Conservation (phyloP, 768 basidiomycete species). For the Pisolithus marmoratus region DNA sequence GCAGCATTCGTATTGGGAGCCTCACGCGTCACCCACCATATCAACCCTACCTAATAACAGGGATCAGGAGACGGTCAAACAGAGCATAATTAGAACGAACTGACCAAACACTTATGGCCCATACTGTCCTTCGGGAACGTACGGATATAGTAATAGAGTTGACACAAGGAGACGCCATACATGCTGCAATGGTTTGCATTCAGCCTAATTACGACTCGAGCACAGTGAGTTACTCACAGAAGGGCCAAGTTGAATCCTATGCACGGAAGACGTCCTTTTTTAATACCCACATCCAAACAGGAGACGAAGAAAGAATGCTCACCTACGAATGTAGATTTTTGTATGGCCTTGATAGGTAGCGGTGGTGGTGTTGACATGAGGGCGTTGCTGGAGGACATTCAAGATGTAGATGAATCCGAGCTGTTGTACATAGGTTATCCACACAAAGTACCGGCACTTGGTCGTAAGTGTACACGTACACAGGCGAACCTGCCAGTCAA, state of each 20-base stretch:
- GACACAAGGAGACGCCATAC: constrained; percentile 1
- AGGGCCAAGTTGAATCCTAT: not conserved
- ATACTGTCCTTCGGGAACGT: not conserved
- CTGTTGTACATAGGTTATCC: too few relatives aligned
- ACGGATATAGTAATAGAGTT: not conserved
- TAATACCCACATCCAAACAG: too few relatives aligned
- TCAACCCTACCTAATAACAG: not conserved
- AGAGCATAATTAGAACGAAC: not conserved
- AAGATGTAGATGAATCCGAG: too few relatives aligned
- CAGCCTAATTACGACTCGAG: not conserved
- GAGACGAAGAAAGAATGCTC: too few relatives aligned
- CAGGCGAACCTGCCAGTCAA: too few relatives aligned
- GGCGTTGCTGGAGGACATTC: too few relatives aligned
- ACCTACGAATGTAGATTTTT: too few relatives aligned
- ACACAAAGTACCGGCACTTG: too few relatives aligned
- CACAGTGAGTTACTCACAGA: not conserved
- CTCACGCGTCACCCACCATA: not conserved
- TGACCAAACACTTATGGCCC: not conserved
- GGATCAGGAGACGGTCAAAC: not conserved
- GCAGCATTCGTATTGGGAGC: not conserved
- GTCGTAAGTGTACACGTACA: too few relatives aligned
- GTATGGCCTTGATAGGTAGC: too few relatives aligned
- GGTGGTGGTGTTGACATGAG: too few relatives aligned
- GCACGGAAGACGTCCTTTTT: too few relatives aligned
- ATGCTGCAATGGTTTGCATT: not conserved